Evolutionary conservation across 1,139 yeast species (phyloP).

Genomic region (Diutina catenulata): DNA sequence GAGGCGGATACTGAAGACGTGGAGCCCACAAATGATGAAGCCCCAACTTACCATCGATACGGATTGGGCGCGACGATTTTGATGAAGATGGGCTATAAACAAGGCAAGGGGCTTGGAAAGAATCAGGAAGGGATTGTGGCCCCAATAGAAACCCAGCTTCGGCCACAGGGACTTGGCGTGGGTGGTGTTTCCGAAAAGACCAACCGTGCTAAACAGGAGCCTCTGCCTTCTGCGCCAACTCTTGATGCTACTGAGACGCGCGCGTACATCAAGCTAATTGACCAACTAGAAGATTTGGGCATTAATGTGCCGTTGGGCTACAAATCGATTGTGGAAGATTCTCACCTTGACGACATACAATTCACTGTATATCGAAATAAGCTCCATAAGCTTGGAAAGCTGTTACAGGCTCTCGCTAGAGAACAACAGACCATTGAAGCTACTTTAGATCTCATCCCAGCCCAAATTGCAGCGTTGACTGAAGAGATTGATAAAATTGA

Average conservation of each 20-base stretch:
- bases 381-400: too few species aligned
- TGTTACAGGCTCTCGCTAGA: too few species aligned
- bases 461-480: too few species aligned
- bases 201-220: neutral
- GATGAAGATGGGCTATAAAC: slow-evolving; percentile 76
- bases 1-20: neutral
- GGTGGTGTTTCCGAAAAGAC: slow-evolving; percentile 43
- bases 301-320: neutral
- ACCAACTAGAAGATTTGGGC: neutral
- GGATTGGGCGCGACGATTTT: slow-evolving; percentile 82
- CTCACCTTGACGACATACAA: too few species aligned
- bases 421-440: too few species aligned
- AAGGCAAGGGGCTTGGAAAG: slow-evolving; percentile 75
- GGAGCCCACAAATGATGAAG: neutral
- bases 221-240: neutral
- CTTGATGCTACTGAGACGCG: neutral
- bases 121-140: slow-evolving; percentile 59
- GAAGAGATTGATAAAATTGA: too few species aligned
- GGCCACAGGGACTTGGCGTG: slow-evolving; percentile 64
- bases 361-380: too few species aligned
- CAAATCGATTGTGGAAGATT: neutral
- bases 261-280: neutral
- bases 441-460: too few species aligned
- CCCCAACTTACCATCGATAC: slow-evolving; percentile 22
- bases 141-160: slow-evolving; percentile 61